Evolutionary conservation across 208 protist species (phyloP), one percentile per base, ranked within the genome.

Genomic region (Endotrypanum monterogeii): DNA sequence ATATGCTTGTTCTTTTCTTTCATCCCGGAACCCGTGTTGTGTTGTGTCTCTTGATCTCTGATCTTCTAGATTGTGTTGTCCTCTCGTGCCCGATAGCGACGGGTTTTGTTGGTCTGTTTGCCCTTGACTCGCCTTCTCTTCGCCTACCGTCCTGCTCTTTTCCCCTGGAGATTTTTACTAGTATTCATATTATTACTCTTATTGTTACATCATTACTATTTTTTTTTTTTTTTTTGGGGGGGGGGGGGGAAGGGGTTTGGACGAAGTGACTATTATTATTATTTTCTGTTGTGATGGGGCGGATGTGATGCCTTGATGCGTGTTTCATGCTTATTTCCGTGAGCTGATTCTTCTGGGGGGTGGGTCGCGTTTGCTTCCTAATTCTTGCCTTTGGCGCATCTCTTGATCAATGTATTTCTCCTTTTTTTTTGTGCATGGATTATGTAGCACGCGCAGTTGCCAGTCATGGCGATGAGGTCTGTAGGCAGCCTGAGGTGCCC

Each of bases 31-130:
- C 44, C 44, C 44, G 18, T 52, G 23, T 14, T 54, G 44, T 7
- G 63, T 68, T 44, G 50, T 25, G 16, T 12, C 5, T 2, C 12
- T 16, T 44, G 20, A 2, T 11, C 25, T 16, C 35, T 41, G 16
- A n/a, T 46, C 35, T 46, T 68, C 63, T 68, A 67, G 76, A 25
- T 25, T 52, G 56, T 37, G 28, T 41, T 61, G 28, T 39, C 20
- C 16, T 20, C 4, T 4, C 28, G 3, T 35, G 28, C 23, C 37
- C 30, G 3, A 18, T n/a, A n/a, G 55, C 2, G 25, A 37, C 28
- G 55, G 30, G 1, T 41, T 25, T 39, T 2, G 11, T 14, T 80
- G 7, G 65, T 58, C 60, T 32, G 14, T 23, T 61, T 63, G 44
- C 63, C 37, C 28, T 67, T 54, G 8, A 6, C 16, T 56, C 35